Base-by-base conservation (phyloP, 2,329 filamentous ascomycete genomes). In the Trichoderma oligosporum region DNA sequence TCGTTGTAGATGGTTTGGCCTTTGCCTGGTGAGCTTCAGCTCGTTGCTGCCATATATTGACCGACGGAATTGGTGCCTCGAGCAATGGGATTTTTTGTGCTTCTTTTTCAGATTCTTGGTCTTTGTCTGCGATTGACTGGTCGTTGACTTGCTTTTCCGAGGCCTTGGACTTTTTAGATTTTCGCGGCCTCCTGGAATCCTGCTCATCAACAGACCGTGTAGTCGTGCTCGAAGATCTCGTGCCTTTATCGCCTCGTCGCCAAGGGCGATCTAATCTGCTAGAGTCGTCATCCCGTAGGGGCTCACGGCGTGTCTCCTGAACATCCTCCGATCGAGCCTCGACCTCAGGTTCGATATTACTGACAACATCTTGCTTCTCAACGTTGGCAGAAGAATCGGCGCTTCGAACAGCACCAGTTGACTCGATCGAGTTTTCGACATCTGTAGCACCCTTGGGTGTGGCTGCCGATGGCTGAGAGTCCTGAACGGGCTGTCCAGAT, bases 41-140 rank as follows among this genome's bases (percentile, higher is more conserved):
- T 56, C 92, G 83, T 73, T 92, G 84, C 61, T 86, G 82, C 93
- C 94, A 99, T 61, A 92, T 78, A 71, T 99, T 99, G 58, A 97
- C 88, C 1, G 84, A 72, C 0, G 94, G 94, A 41, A 89, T 79
- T 27, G 91, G 88, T 16, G 93, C 93, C 60, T 94, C 90, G 45
- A 87, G 86, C 39, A 96, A 78, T 65, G 87, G 82, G 42, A 83
- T 75, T 65, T 86, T 84, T 64, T 82, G 76, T 12, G 77, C 76
- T 60, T 82, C 75, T 22, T 63, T 67, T 27, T 60, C 64, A 12
- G 62, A 52, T 48, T 70, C 69, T 33, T 82, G 80, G 63, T 82
- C 82, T 64, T 85, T 82, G 62, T 85, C 84, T 42, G 80, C 77
- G 16, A 76, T 74, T 62, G 78, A 74, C 53, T 85, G 82, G 22